Conservation (phyloP, 2,329 filamentous ascomycete species). For the Trichophyton simii region DNA sequence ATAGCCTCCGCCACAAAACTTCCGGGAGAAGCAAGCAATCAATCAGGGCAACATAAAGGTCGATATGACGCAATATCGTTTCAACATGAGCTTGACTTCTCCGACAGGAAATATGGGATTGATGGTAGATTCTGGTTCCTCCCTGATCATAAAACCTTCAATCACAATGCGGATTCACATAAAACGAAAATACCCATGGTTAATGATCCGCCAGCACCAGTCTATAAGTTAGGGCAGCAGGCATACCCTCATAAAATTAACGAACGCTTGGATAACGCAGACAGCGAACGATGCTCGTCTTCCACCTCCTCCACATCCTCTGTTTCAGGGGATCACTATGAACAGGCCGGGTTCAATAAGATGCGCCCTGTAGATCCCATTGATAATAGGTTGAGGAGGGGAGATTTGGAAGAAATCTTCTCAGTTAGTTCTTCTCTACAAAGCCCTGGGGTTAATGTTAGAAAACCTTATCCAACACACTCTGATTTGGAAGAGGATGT, state of each 20-base stretch:
- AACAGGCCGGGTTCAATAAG: background rate
- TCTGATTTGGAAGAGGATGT: slow-evolving; percentile 3
- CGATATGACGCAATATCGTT: slow-evolving; percentile 42
- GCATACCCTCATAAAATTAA: background rate
- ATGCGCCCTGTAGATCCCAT: background rate
- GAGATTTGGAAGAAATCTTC: background rate
- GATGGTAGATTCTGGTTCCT: slow-evolving; percentile 36
- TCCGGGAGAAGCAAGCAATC: background rate
- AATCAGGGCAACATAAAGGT: slow-evolving; percentile 2
- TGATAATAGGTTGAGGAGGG: background rate
- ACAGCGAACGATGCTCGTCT: background rate
- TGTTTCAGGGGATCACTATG: background rate
- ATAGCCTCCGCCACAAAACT: too few relatives aligned
- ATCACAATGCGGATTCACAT: background rate
- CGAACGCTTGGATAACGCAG: background rate
- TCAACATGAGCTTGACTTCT: slow-evolving; percentile 34
- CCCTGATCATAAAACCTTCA: background rate
- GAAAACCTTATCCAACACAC: background rate
- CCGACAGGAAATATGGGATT: slow-evolving; percentile 42
- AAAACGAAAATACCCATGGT: background rate
- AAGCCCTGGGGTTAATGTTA: background rate
- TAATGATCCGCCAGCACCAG: background rate
- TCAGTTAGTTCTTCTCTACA: background rate
- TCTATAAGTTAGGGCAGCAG: background rate
- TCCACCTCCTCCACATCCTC: background rate